A percentile compares a stretch with the other conserved stretches of the same genome.
Evolutionary conservation across 2,329 filamentous ascomycete species (phyloP).

Genomic region (Pyricularia sp.): DNA sequence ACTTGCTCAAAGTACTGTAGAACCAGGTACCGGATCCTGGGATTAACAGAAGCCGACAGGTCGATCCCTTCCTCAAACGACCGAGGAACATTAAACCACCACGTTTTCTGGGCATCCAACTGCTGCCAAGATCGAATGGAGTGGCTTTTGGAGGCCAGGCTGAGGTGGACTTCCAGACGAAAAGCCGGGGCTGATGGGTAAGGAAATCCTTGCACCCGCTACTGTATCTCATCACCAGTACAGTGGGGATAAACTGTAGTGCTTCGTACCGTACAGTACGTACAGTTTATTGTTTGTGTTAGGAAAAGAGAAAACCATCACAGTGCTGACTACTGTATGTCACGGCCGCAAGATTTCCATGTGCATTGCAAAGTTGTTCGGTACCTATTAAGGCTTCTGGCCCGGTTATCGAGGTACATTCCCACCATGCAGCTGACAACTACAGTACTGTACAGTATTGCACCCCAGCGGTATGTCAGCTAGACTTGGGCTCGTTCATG

Average conservation of each 20-base stretch:
- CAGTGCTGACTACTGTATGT: neutral
- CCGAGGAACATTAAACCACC: conserved; percentile 1
- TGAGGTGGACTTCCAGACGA: neutral
- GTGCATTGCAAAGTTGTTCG: neutral
- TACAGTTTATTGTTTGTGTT: neutral
- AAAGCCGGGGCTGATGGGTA: neutral
- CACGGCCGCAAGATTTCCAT: neutral
- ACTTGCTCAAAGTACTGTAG: neutral
- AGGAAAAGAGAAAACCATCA: neutral
- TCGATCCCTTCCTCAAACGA: conserved; percentile 1
- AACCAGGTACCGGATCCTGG: neutral
- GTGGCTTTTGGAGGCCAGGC: neutral
- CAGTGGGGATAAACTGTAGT: too few relatives aligned
- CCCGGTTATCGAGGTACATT: neutral
- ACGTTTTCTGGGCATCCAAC: neutral
- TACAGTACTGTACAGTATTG: neutral
- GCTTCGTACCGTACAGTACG: too few relatives aligned
- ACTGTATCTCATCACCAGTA: neutral
- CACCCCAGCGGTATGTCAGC: neutral
- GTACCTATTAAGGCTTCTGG: too few relatives aligned
- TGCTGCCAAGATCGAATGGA: neutral
- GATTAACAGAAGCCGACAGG: neutral
- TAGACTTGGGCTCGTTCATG: neutral
- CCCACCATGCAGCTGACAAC: neutral
- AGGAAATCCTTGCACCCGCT: neutral